A percentile compares a stretch with the other conserved stretches of the same genome.
Evolutionary conservation across 2,329 filamentous ascomycete species (phyloP).

Genomic region (Dothideomycetes sp.): DNA sequence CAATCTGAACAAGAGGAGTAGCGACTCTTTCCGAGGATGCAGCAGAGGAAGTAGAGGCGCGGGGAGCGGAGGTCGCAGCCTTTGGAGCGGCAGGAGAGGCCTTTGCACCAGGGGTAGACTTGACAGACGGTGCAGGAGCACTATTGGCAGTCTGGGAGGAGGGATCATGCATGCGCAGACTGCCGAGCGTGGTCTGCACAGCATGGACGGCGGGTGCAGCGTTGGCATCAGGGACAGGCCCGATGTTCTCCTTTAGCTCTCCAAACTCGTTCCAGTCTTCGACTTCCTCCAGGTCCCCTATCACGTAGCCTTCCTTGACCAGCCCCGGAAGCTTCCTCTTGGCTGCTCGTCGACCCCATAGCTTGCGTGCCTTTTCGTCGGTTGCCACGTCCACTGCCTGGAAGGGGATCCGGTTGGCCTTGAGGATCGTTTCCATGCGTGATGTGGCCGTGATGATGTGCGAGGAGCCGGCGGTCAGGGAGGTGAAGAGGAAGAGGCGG

Average conservation of each 20-base stretch:
- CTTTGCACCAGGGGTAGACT: conserved; percentile 2
- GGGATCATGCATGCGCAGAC: conserved; percentile 11
- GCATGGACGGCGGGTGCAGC: conserved; percentile 17
- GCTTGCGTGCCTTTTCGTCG: conserved; percentile 74
- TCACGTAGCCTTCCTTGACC: conserved; percentile 73
- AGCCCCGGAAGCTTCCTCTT: conserved; percentile 83
- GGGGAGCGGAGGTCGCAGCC: neutral
- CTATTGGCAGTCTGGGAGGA: conserved; percentile 20
- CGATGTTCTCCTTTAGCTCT: conserved; percentile 79
- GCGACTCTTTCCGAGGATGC: too few relatives aligned
- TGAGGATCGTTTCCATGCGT: conserved; percentile 89
- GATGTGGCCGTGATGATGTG: conserved; percentile 95
- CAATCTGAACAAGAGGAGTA: neutral
- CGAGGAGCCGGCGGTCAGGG: conserved; percentile 85
- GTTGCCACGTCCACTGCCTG: conserved; percentile 84
- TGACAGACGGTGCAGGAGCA: conserved; percentile 7
- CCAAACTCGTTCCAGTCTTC: conserved; percentile 99
- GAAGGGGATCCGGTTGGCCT: conserved; percentile 89
- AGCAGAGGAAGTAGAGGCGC: too few relatives aligned
- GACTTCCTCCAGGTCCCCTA: conserved; percentile 90
- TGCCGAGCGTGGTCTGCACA: conserved; percentile 18
- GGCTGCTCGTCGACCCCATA: conserved; percentile 76
- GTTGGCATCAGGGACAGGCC: conserved; percentile 32
- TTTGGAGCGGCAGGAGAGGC: neutral
- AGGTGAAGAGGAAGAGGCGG: conserved; percentile 85